Evolutionary conservation across 2,329 filamentous ascomycete genomes (phyloP), one percentile per base, ranked within the genome.

Genomic region (Hymenotorrendiella dingleyae): DNA sequence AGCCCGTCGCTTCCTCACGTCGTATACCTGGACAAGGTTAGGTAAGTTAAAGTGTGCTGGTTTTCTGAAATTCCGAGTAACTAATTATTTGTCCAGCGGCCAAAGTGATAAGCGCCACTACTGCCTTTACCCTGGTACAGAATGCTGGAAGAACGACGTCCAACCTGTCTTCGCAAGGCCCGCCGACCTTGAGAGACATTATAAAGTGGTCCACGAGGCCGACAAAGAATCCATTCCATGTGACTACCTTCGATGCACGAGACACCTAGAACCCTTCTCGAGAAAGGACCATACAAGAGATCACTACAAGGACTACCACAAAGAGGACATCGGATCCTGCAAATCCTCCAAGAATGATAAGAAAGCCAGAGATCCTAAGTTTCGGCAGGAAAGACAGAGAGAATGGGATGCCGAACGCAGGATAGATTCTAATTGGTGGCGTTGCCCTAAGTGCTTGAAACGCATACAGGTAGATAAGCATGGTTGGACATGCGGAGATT

Each of bases 241-340:
- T 47, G 48, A 55, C 19, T 56, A 54, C 17, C 36, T 38, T 2
- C 54, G 47, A 9, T 67, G 66, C 35, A 36, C 38, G 21, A 51
- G 64, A 2, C 51, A 53, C 0, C 40, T 45, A 1, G 50, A 57
- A 12, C 64, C 68, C 0, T 74, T 74, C 47, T 67, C 62, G 1
- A 57, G 71, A 7, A 64, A 66, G 38, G 72, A 75, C 45, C 71
- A 74, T 51, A 62, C 68, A 34, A 58, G 64, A 16, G 71, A 74
- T 44, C 71, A 75, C 47, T 55, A 69, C 29, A 58, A 70, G 20
- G 68, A 70, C 37, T 71, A 63, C 43, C 71, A 74, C 48, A 65
- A 69, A 27, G 60, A 67, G 30, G 64, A 70, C 40, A 40, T 62
- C 11, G 54, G 55, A 1, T 38, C 17, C 1, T 49, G 43, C 7